Conservation (phyloP, 78 protist species). For the Parvularia atlantis region DNA sequence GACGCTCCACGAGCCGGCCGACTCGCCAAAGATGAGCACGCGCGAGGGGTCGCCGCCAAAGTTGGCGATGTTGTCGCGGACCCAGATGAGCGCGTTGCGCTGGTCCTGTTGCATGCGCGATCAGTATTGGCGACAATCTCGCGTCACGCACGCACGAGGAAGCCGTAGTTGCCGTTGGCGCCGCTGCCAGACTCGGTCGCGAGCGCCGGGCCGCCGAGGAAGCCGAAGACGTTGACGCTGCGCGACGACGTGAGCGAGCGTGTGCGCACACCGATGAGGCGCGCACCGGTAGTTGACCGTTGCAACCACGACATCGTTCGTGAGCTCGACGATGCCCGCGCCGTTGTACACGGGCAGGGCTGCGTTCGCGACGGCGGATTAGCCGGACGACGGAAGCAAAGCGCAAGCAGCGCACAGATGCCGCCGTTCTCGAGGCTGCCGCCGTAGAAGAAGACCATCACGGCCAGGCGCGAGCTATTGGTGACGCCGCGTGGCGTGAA, state of each 20-base stretch:
- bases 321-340: neutral
- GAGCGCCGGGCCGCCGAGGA: conserved; percentile 13
- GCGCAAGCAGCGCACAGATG: too few species aligned
- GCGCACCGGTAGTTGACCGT: conserved; percentile 47
- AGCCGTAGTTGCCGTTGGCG: conserved; percentile 47
- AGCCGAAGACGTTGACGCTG: conserved; percentile 56
- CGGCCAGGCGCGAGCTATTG: neutral
- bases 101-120: too few species aligned
- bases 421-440: conserved; percentile 14
- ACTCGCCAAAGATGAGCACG: conserved; percentile 61
- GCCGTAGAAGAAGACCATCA: conserved; percentile 26
- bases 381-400: neutral
- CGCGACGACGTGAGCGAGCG: conserved; percentile 4
- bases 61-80: conserved; percentile 40
- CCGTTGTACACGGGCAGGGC: neutral
- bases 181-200: too few species aligned
- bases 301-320: conserved; percentile 33
- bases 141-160: too few species aligned
- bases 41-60: conserved; percentile 59
- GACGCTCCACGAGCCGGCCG: conserved; percentile 62
- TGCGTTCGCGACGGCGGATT: neutral
- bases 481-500: conserved; percentile 10
- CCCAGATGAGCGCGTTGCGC: conserved; percentile 59
- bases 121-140: too few species aligned
- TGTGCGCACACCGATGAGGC: conserved; percentile 16